Evolutionary conservation across 805 yeast species (phyloP).

Genomic region (Wickerhamomyces sydowiorum): DNA sequence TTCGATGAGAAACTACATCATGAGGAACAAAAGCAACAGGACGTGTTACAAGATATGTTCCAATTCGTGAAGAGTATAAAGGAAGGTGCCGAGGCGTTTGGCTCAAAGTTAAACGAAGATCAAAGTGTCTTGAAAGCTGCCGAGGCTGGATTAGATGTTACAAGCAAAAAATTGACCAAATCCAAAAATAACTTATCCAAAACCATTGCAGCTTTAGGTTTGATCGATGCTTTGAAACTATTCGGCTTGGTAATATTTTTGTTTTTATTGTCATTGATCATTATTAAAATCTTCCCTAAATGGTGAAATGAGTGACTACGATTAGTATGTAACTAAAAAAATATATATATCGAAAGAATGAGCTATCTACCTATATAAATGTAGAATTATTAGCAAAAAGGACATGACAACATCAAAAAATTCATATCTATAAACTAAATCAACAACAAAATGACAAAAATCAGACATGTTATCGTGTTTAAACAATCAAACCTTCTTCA

Average conservation of each 20-base stretch:
- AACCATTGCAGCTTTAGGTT: slow-evolving; percentile 24
- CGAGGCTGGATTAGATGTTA: slow-evolving; percentile 33
- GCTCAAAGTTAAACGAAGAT: slow-evolving; percentile 32
- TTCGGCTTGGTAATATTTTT: slow-evolving; percentile 20
- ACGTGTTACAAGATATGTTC: slow-evolving; percentile 31
- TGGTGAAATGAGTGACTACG: slow-evolving; percentile 15
- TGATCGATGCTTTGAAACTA: slow-evolving; percentile 24
- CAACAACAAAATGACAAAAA: too few relatives aligned
- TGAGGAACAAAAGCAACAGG: slow-evolving; percentile 32
- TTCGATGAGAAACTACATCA: slow-evolving; percentile 30
- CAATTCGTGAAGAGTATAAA: slow-evolving; percentile 30
- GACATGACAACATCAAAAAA: too few relatives aligned
- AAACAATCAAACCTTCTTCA: slow-evolving; percentile 29
- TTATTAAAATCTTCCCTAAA: slow-evolving; percentile 34
- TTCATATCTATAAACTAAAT: too few relatives aligned
- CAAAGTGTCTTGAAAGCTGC: slow-evolving; percentile 33
- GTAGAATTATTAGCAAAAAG: too few relatives aligned
- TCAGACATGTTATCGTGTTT: too few relatives aligned
- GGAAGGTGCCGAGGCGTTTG: slow-evolving; percentile 35
- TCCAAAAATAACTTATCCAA: slow-evolving; percentile 23
- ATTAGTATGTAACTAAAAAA: background rate
- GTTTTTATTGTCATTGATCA: slow-evolving; percentile 27
- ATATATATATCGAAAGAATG: too few relatives aligned
- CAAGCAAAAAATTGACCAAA: slow-evolving; percentile 28
- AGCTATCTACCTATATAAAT: too few relatives aligned